These are phyloP conservation scores for Penicillium capsulatum DNA, from an alignment of 2,329 filamentous ascomycete species.

Conservation along the genomic window DNA sequence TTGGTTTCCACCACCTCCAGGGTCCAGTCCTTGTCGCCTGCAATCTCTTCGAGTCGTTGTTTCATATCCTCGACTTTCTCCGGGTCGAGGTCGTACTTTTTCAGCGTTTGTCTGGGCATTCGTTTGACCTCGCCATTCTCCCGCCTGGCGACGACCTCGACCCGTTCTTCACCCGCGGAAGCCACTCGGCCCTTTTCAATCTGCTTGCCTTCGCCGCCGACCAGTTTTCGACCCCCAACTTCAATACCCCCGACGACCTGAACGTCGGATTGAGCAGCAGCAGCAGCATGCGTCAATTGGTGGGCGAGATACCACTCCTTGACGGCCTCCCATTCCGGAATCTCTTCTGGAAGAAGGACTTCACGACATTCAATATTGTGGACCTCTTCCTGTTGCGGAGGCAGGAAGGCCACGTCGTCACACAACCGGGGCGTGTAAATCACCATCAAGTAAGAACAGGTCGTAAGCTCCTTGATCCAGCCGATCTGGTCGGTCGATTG, in stretches of 20 bases:
- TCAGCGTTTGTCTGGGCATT: constrained; percentile 63
- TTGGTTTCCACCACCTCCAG: constrained; percentile 72
- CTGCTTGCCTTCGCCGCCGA: constrained; percentile 53
- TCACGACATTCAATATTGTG: constrained; percentile 73
- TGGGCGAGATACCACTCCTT: constrained; percentile 33
- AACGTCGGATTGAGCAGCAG: constrained; percentile 23
- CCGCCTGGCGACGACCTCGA: constrained; percentile 50
- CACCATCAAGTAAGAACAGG: constrained; percentile 89
- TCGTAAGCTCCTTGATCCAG: constrained; percentile 89
- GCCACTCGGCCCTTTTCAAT: constrained; percentile 57
- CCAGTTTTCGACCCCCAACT: constrained; percentile 54
- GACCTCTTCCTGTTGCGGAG: constrained; percentile 70
- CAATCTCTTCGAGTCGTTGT: constrained; percentile 63
- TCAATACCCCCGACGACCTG: constrained; percentile 55
- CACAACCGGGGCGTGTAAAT: constrained; percentile 86
- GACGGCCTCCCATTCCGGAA: constrained; percentile 45
- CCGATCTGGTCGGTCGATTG: constrained; percentile 72
- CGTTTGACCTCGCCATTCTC: constrained; percentile 60
- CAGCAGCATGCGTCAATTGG: constrained; percentile 30
- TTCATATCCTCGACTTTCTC: constrained; percentile 66
- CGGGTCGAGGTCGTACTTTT: constrained; percentile 62
- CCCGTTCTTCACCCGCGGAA: constrained; percentile 47
- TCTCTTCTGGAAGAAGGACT: constrained; percentile 59
- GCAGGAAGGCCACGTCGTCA: constrained; percentile 78
- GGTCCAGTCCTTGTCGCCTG: constrained; percentile 70